Evolutionary conservation across 345 rosid genomes (phyloP), one percentile per base, ranked within the genome.

Genomic region (Hirschfeldia incana): DNA sequence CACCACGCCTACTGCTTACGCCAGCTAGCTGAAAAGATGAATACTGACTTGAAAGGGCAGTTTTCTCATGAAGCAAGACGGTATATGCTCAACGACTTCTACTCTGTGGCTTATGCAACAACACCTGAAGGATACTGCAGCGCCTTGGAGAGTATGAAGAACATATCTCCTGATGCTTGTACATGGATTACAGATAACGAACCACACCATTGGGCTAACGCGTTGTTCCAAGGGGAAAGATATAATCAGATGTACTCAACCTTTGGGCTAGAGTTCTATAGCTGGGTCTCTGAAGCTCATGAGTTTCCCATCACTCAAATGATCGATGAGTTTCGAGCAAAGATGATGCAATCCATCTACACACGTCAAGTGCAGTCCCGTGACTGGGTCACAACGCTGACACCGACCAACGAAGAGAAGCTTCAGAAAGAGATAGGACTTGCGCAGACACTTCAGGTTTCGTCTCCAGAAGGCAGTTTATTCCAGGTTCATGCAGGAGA

Each of bases 281-380:
- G 92, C 75, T 94, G 98, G 97, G 95, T 92, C 3, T 91, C 95
- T 21, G 94, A 91, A 80, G 91, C 91, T 3, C 92, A 88, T 17
- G 98, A 94, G 81, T 82, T 91, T 75, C 98, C 98, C n/a, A 89
- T 94, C 65, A 91, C 97, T 8, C 98, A 91, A 67, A 87, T 94
- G 87, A 84, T 91, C 26, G 97, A 94, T 58, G 79, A 84, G 27
- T 78, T 94, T 42, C 82, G 97, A 42, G 94, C 94, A 12, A 92
- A 91, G 87, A 88, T 92, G 86, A 91, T 92, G 97, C 97, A 94
- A 60, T 77, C 92, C 0, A 81, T 94, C 12, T 94, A 94, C 46
- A 81, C 84, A 1, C 87, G 83, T 7, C 91, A 87, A 65, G 90
- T 90, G 34, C 92, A 88, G 51, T 90, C 97, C 65, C 83, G 78